These are phyloP conservation scores for Diversispora epigaea DNA, from an alignment of 192 early-diverging fungal species.

Conservation along the genomic window DNA sequence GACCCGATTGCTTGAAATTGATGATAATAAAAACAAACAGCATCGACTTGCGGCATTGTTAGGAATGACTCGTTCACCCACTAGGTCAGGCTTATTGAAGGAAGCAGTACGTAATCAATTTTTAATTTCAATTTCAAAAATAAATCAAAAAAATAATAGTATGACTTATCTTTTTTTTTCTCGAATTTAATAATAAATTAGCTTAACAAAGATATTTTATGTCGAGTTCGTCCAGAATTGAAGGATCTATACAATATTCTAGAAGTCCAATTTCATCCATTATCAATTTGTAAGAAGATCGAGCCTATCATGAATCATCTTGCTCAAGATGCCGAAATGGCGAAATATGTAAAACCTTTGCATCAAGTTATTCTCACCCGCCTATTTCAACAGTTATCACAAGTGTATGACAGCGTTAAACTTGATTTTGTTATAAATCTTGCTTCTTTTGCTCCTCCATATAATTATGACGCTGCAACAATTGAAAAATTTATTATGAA, in stretches of 20 bases:
- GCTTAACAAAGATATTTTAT: constrained; percentile 80
- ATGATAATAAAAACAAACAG: constrained; percentile 79
- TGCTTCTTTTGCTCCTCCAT: constrained; percentile 82
- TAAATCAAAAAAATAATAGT: too few species aligned
- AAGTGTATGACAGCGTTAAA: constrained; percentile 97
- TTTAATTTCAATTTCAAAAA: neutral
- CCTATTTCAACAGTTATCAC: constrained; percentile 94
- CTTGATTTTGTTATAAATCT: constrained; percentile 90
- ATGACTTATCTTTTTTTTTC: neutral
- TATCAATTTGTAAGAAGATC: constrained; percentile 97
- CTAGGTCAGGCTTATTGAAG: constrained; percentile 85
- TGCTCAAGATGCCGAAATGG: constrained; percentile 69
- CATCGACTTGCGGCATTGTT: constrained; percentile 85
- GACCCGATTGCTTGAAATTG: constrained; percentile 71
- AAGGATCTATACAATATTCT: constrained; percentile 92
- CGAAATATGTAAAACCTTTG: constrained; percentile 90
- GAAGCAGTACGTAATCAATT: constrained; percentile 56
- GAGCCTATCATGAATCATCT: constrained; percentile 81
- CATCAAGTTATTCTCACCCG: constrained; percentile 97
- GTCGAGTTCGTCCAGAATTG: constrained; percentile 83
- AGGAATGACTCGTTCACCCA: constrained; percentile 79
- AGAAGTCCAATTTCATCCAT: constrained; percentile 98
- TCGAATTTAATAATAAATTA: neutral
- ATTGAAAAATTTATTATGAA: constrained; percentile 99
- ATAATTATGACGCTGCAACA: constrained; percentile 77